Base-by-base conservation (phyloP, 441 rosid species). In the Heliophila coronopifolia region DNA sequence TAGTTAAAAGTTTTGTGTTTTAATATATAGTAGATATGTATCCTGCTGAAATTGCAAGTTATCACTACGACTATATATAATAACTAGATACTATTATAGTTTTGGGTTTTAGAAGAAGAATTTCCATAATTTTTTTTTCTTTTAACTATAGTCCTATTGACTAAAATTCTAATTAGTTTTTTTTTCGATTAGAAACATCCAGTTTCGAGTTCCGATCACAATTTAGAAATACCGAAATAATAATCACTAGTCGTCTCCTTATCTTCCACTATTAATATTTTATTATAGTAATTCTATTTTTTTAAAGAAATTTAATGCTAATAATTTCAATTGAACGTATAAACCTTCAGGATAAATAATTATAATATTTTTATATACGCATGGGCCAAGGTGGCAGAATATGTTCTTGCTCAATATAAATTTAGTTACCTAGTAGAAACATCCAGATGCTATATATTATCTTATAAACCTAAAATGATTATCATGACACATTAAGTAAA, bases 1-100 rank as follows among this genome's bases (percentile, higher is more conserved):
- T n/a, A n/a, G n/a, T n/a, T n/a, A n/a, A n/a, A n/a, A n/a, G n/a
- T n/a, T n/a, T n/a, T n/a, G n/a, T n/a, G n/a, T n/a, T n/a, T n/a
- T n/a, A n/a, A n/a, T n/a, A n/a, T n/a, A n/a, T n/a, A n/a, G n/a
- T n/a, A n/a, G n/a, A n/a, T n/a, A n/a, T n/a, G n/a, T n/a, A 47
- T 63, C 32, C 68, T 55, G 68, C 68, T 55, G 63, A 41, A 48
- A 55, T 27, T 55, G 63, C 63, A 63, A 63, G 68, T 50, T 49
- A 55, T 51, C 50, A 46, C 34, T 25, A 55, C 40, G 44, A 24
- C 40, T 41, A 47, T 11, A 55, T 41, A 40, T 24, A 25, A 25
- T 12, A 34, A 13, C n/a, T n/a, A 33, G 1, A 1, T 42, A 33
- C 10, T 27, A 12, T 33, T 9, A 15, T 48, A 32, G 9, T 48